Evolutionary conservation across 192 early-diverging fungal genomes (phyloP).

Genomic region (Chytriomyces confervae): DNA sequence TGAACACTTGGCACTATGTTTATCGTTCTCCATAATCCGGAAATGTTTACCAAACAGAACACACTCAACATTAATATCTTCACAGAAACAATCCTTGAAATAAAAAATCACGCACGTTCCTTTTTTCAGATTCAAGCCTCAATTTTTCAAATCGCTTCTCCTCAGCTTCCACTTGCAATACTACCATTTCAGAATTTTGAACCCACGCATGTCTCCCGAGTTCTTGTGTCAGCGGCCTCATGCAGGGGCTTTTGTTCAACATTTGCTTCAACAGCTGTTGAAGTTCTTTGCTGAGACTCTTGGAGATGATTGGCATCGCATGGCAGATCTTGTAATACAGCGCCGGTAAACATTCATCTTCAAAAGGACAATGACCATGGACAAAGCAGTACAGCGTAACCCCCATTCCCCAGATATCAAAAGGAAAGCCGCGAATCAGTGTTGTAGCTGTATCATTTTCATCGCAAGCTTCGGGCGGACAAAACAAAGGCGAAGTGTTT

Average conservation of each 20-base stretch:
- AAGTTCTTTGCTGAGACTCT: conserved; percentile 35
- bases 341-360: conserved; percentile 46
- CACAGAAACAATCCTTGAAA: too few relatives aligned
- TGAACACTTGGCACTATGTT: too few relatives aligned
- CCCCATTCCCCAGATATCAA: conserved; percentile 67
- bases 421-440: conserved; percentile 49
- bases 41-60: too few relatives aligned
- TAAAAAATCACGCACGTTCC: not conserved
- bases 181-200: conserved; percentile 37
- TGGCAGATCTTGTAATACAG: conserved; percentile 52
- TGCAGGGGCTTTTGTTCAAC: conserved; percentile 51
- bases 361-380: conserved; percentile 60
- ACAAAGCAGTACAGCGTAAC: conserved; percentile 65
- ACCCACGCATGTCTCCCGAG: conserved; percentile 45
- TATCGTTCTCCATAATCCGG: too few relatives aligned
- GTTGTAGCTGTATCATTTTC: conserved; percentile 39
- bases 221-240: conserved; percentile 19
- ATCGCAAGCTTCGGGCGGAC: conserved; percentile 57
- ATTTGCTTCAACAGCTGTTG: conserved; percentile 47
- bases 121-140: conserved; percentile 43
- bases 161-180: conserved; percentile 43
- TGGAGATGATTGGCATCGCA: conserved; percentile 35
- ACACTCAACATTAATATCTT: too few relatives aligned
- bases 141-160: conserved; percentile 50
- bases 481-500: conserved; percentile 62